Conservation (phyloP, 2,329 filamentous ascomycete species). For the Fusarium floridanum region DNA sequence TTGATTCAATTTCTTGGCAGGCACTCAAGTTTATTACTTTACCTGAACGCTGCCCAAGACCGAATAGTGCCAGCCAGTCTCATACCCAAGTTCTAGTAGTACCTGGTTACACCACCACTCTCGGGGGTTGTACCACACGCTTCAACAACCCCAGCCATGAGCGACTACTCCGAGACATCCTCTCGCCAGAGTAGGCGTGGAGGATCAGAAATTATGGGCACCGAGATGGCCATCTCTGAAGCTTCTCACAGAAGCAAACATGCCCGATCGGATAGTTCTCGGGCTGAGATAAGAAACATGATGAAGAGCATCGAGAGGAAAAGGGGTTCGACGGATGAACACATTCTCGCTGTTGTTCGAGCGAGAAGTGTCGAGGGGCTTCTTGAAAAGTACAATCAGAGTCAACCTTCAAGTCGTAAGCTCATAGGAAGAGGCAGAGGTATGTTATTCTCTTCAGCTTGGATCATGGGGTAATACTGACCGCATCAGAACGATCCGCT, state of each 20-base stretch:
- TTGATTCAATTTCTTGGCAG: neutral
- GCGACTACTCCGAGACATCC: neutral
- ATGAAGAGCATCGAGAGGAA: neutral
- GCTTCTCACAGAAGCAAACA: neutral
- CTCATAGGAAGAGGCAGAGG: neutral
- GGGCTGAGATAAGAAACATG: constrained; percentile 2
- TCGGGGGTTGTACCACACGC: neutral
- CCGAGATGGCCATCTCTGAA: neutral
- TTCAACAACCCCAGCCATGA: neutral
- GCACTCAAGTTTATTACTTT: neutral
- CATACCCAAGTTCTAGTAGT: neutral
- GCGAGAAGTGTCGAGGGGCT: neutral
- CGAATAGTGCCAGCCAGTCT: neutral
- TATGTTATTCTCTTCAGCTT: neutral
- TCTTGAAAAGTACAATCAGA: constrained; percentile 1
- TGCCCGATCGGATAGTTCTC: neutral
- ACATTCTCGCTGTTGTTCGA: neutral
- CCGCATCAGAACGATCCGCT: neutral
- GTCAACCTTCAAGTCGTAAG: neutral
- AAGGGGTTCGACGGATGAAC: neutral
- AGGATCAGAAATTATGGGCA: neutral
- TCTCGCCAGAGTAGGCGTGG: neutral
- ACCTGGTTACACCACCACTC: neutral
- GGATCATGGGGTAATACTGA: neutral
- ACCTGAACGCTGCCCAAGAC: neutral